Evolutionary conservation across 371 early-diverging fungal genomes (phyloP).

Genomic region (Apophysomyces ossiformis): DNA sequence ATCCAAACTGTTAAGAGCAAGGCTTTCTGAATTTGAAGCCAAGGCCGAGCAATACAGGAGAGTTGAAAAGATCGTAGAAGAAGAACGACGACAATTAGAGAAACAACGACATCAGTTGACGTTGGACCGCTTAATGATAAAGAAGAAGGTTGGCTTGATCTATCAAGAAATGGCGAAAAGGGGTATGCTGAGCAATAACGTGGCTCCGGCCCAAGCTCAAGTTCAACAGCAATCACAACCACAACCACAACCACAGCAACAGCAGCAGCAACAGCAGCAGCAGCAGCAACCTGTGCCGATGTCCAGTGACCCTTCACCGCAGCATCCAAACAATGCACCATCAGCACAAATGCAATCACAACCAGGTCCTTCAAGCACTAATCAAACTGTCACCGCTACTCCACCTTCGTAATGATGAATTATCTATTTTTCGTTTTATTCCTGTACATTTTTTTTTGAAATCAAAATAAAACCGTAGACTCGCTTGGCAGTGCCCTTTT

Average conservation of each 20-base stretch:
- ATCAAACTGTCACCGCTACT: not conserved
- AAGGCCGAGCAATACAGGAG: conserved; percentile 85
- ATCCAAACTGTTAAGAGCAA: conserved; percentile 71
- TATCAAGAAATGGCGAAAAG: conserved; percentile 52
- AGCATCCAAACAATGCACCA: conserved; percentile 25
- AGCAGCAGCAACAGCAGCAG: conserved; percentile 1
- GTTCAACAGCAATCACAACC: not conserved
- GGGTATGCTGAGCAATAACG: conserved; percentile 21
- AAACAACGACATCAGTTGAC: conserved; percentile 79
- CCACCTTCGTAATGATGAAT: conserved; percentile 4
- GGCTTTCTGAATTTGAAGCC: conserved; percentile 77
- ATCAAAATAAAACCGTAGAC: not conserved
- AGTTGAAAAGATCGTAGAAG: conserved; percentile 68
- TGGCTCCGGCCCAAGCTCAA: conserved; percentile 19
- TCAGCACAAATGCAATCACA: conserved; percentile 28
- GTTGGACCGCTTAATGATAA: conserved; percentile 69
- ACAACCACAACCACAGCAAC: not conserved
- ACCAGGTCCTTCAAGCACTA: not conserved
- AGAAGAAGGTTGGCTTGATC: conserved; percentile 50
- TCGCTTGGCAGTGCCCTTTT: conserved; percentile 1
- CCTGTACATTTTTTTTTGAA: conserved; percentile 7
- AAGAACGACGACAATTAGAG: conserved; percentile 83
- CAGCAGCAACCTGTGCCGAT: conserved; percentile 1
- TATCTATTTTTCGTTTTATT: conserved; percentile 4
- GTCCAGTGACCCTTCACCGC: conserved; percentile 8